Conservation (phyloP, 2,329 filamentous ascomycete species). For the Zasmidium angulare region DNA sequence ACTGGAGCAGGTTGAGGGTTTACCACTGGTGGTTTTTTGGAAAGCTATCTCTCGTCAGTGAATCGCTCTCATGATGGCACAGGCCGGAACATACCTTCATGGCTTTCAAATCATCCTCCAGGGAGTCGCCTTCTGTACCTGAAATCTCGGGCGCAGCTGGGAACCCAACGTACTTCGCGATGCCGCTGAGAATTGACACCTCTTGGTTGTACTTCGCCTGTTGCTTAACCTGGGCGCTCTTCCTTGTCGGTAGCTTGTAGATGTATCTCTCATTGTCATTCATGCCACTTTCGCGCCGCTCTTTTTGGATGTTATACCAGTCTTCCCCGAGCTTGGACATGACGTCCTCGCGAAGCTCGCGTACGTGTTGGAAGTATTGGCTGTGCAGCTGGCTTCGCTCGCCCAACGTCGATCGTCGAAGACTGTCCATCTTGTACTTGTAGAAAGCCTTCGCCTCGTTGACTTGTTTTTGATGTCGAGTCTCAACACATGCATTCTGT, state of each 20-base stretch:
- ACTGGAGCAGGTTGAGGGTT: constrained; percentile 23
- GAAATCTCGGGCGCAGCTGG: constrained; percentile 86
- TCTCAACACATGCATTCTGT: constrained; percentile 84
- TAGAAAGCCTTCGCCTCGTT: constrained; percentile 72
- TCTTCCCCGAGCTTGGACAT: constrained; percentile 81
- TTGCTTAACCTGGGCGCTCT: constrained; percentile 75
- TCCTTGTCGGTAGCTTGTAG: constrained; percentile 74
- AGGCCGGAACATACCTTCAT: constrained; percentile 72
- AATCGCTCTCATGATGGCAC: background rate
- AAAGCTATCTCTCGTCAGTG: constrained; percentile 24
- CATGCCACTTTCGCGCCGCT: constrained; percentile 75
- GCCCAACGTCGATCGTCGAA: constrained; percentile 73
- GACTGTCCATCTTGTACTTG: constrained; percentile 69
- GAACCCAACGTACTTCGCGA: constrained; percentile 95
- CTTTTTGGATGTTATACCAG: constrained; percentile 90
- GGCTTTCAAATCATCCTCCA: constrained; percentile 83
- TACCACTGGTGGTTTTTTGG: constrained; percentile 25
- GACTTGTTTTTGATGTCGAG: constrained; percentile 76
- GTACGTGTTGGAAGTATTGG: constrained; percentile 84
- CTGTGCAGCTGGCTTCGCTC: constrained; percentile 83
- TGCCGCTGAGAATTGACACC: constrained; percentile 83
- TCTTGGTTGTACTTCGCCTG: constrained; percentile 93
- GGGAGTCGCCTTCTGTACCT: constrained; percentile 68
- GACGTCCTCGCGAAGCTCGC: constrained; percentile 77
- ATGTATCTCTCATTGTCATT: constrained; percentile 79